A percentile compares a stretch with the other conserved stretches of the same genome.
These are phyloP conservation scores for Zygoascus ofunaensis DNA, from an alignment of 805 yeast genomes.

Conservation along the genomic window DNA sequence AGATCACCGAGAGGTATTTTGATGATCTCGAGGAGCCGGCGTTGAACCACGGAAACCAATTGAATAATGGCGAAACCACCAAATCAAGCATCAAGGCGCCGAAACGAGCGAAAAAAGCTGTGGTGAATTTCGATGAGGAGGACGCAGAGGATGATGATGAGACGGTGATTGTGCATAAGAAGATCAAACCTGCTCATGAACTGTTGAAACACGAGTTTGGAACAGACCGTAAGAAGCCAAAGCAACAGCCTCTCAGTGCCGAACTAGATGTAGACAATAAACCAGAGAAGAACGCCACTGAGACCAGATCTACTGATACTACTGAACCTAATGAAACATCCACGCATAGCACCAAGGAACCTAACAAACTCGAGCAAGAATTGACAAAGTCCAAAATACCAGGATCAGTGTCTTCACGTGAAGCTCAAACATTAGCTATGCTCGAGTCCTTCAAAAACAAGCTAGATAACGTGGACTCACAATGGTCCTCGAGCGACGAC, in stretches of 20 bases:
- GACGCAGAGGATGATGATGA: constrained; percentile 30
- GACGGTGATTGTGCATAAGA: constrained; percentile 11
- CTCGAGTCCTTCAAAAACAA: background rate
- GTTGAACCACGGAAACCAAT: constrained; percentile 7
- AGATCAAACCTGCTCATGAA: constrained; percentile 13
- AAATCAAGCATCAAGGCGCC: constrained; percentile 3
- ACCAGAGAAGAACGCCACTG: constrained; percentile 3
- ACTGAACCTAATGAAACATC: background rate
- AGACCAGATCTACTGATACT: background rate
- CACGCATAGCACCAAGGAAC: background rate
- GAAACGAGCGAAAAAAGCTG: constrained; percentile 18
- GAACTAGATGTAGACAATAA: background rate
- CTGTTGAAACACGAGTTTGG: constrained; percentile 21
- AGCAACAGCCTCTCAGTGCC: background rate
- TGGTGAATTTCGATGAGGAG: constrained; percentile 34
- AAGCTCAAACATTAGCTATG: constrained; percentile 1
- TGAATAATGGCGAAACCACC: constrained; percentile 4
- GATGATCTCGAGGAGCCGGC: constrained; percentile 23
- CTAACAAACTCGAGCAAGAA: background rate
- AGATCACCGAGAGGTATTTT: constrained; percentile 42
- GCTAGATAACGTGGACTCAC: background rate
- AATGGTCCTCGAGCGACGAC: constrained; percentile 1
- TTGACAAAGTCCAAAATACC: background rate
- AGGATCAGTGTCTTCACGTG: background rate
- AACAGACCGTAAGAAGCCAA: constrained; percentile 2